Evolutionary conservation across 2,329 filamentous ascomycete genomes (phyloP).

Genomic region (Fusarium neocosmosporiellum): DNA sequence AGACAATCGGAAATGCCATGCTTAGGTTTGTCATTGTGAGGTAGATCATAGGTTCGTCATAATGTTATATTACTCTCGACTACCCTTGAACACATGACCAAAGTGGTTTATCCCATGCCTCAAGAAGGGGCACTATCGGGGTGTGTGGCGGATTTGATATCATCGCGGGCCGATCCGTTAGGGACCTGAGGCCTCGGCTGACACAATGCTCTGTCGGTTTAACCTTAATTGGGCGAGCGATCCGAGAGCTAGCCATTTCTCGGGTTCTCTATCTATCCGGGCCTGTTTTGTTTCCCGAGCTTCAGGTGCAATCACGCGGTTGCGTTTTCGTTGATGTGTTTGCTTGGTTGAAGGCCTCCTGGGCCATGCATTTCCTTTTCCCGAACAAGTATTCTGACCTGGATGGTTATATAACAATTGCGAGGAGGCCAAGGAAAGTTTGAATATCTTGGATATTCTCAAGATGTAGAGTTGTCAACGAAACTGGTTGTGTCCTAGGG

Average conservation of each 20-base stretch:
- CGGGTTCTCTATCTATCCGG: background rate
- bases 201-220: background rate
- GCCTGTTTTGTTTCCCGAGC: background rate
- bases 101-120: background rate
- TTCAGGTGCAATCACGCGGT: background rate
- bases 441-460: background rate
- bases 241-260: background rate
- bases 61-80: fast-evolving
- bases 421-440: background rate
- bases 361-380: background rate
- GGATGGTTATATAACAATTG: background rate
- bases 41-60: background rate
- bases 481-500: background rate
- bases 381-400: background rate
- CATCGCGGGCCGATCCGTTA: background rate
- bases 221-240: background rate
- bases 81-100: background rate
- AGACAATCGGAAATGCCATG: background rate
- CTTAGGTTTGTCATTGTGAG: background rate
- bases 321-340: background rate
- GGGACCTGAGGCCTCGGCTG: background rate
- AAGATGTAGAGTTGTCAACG: background rate
- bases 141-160: background rate
- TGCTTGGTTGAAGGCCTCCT: background rate
- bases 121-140: background rate